These are phyloP conservation scores for Malus fusca DNA, from an alignment of 306 rosid species.

Conservation along the genomic window DNA sequence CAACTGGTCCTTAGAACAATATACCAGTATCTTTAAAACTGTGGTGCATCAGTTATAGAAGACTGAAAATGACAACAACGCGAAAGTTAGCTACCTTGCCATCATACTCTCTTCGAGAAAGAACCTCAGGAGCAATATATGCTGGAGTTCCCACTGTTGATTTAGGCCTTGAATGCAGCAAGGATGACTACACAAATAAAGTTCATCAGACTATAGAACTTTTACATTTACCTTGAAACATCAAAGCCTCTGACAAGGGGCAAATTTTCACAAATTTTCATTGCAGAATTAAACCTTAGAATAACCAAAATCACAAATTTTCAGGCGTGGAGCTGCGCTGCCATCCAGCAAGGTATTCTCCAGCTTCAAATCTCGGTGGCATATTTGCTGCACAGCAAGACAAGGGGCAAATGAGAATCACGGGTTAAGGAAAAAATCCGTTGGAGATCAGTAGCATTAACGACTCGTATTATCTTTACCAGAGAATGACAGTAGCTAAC, in stretches of 20 bases:
- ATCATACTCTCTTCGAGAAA: conserved; percentile 76
- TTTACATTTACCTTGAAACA: neutral
- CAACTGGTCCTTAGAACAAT: neutral
- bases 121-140: conserved; percentile 87
- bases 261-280: neutral
- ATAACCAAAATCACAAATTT: conserved; percentile 85
- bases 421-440: conserved; percentile 1
- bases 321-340: conserved; percentile 83
- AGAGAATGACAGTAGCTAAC: conserved; percentile 75
- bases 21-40: neutral
- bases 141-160: conserved; percentile 87
- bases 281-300: conserved; percentile 52
- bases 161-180: conserved; percentile 82
- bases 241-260: conserved; percentile 3
- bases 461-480: conserved; percentile 27
- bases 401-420: conserved; percentile 2
- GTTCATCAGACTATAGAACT: conserved; percentile 17
- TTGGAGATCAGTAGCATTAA: neutral
- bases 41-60: neutral
- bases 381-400: conserved; percentile 57
- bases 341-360: conserved; percentile 83
- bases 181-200: conserved; percentile 55
- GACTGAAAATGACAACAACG: neutral
- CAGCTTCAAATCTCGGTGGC: conserved; percentile 81
- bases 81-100: conserved; percentile 56